phyloP scores from a whole-genome alignment of 1,284 basidiomycete species.

The Laetiporus sulphureus region DNA sequence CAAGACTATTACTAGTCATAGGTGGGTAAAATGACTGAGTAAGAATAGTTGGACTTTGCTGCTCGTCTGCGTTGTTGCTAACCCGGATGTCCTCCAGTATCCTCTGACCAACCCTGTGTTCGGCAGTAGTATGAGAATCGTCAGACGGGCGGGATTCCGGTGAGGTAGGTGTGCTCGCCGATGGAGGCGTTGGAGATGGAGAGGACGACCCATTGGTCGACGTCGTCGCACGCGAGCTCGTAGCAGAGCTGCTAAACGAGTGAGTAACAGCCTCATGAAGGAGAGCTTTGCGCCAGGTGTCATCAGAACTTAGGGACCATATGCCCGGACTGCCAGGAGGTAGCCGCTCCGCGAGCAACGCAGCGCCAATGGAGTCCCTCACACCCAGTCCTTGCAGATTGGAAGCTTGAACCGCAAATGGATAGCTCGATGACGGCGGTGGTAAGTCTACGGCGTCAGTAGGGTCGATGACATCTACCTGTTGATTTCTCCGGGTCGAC shows the following conservation, averaged over 20 bases:
- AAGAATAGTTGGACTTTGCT: slow-evolving; percentile 9
- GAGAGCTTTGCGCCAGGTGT: slow-evolving; percentile 65
- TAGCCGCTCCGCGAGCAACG: slow-evolving; percentile 59
- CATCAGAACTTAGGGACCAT: slow-evolving; percentile 46
- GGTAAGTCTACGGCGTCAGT: slow-evolving; percentile 76
- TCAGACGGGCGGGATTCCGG: not conserved
- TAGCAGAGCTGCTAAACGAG: slow-evolving; percentile 53
- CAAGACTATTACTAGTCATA: slow-evolving; percentile 16
- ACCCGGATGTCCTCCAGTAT: slow-evolving; percentile 21
- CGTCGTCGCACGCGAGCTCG: slow-evolving; percentile 25
- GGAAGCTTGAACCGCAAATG: slow-evolving; percentile 69
- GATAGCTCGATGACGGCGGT: slow-evolving; percentile 53
- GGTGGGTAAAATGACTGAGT: slow-evolving; percentile 12
- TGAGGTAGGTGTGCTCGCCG: slow-evolving; percentile 6
- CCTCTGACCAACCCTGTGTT: slow-evolving; percentile 18
- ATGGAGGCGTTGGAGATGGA: slow-evolving; percentile 13
- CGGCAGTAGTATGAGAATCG: not conserved
- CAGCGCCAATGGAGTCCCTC: slow-evolving; percentile 65
- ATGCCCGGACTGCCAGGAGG: slow-evolving; percentile 59
- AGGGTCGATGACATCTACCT: slow-evolving; percentile 65
- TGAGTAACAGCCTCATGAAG: slow-evolving; percentile 68
- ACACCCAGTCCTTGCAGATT: slow-evolving; percentile 62
- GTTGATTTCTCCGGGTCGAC: slow-evolving; percentile 21
- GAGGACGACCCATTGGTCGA: slow-evolving; percentile 14
- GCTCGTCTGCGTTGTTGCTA: slow-evolving; percentile 8